Base-by-base conservation (phyloP, 2,329 filamentous ascomycete species). In the Aquanectria penicillioides region DNA sequence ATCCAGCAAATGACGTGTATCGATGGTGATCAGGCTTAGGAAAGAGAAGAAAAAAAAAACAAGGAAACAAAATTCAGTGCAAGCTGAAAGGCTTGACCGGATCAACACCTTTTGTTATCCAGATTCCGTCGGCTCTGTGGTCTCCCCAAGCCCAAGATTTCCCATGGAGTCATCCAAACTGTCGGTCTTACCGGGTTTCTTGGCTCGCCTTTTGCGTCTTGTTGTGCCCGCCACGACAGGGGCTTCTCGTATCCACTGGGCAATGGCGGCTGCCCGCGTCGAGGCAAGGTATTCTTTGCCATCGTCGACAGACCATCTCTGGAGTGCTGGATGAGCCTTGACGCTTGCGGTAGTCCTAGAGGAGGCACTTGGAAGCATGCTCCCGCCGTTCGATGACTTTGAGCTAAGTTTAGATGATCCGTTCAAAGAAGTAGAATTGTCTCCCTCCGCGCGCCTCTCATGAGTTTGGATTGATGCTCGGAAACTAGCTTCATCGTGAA, bases 251-350 rank as follows among this genome's bases (percentile, higher is more conserved):
- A 94, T 84, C 91, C 92, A 95, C 36, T 85, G 77, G 1, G 87
- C 84, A 57, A 94, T 86, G 15, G 85, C 84, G 43, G 86, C 82
- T 1, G 91, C 90, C 18, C 91, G 83, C 91, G 15, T 84, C 81
- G 62, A 92, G 13, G 13, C 23, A 3, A 86, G 86, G 71, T 90
- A 91, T 63, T 92, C 41, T 11, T 17, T 12, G 28, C 18, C 23
- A 13, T 15, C 31, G 9, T 53, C 50, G 5, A 40, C 23, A 31
- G 40, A 33, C 31, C 18, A 11, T 6, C 17, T 13, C 12, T 87
- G 88, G 10, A 68, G 67, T 2, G 62, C 59, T 22, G 58, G 28
- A n/a, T n/a, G n/a, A n/a, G n/a, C n/a, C n/a, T n/a, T n/a, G n/a
- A n/a, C n/a, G n/a, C n/a, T n/a, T n/a, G n/a, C n/a, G n/a, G n/a